Percentiles rank a stretch among this genome's conserved stretches.
phyloP scores from a whole-genome alignment of 2,329 filamentous ascomycete genomes.

The Pyrenochaeta sp. region DNA sequence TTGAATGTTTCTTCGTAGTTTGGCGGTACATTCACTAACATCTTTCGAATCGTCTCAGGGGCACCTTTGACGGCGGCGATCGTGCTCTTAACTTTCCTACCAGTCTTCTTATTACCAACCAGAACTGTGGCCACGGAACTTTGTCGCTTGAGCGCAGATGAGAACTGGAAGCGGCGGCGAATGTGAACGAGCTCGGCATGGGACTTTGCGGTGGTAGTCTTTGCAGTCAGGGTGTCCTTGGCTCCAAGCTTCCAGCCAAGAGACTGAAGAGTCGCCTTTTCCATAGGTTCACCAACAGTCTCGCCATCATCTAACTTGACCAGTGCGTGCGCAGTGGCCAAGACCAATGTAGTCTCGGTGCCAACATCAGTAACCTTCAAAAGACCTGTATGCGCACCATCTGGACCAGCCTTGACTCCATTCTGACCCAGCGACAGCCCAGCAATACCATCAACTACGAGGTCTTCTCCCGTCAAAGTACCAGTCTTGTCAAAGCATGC shows the following conservation, averaged over 20 bases:
- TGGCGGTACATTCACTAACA: slow-evolving; percentile 81
- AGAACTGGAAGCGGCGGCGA: slow-evolving; percentile 97
- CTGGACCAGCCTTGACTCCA: slow-evolving; percentile 72
- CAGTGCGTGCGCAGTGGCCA: slow-evolving; percentile 92
- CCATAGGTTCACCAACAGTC: slow-evolving; percentile 97
- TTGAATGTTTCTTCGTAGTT: slow-evolving; percentile 99
- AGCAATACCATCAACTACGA: slow-evolving; percentile 96
- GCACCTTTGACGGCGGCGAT: slow-evolving; percentile 97
- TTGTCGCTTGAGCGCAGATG: slow-evolving; percentile 93
- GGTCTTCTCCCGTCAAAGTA: slow-evolving; percentile 92
- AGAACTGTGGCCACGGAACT: slow-evolving; percentile 90
- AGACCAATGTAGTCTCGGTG: slow-evolving; percentile 86
- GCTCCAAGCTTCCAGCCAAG: slow-evolving; percentile 93
- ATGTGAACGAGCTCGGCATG: slow-evolving; percentile 83
- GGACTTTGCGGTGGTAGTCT: slow-evolving; percentile 61
- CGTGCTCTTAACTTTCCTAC: slow-evolving; percentile 80
- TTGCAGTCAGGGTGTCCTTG: slow-evolving; percentile 83
- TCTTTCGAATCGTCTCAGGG: slow-evolving; percentile 94
- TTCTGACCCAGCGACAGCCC: slow-evolving; percentile 78
- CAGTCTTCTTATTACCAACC: slow-evolving; percentile 73
- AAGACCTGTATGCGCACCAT: slow-evolving; percentile 85
- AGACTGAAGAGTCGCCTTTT: slow-evolving; percentile 90
- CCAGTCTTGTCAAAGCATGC: slow-evolving; percentile 99
- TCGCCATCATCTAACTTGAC: slow-evolving; percentile 98
- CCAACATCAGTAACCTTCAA: slow-evolving; percentile 74